Percentiles rank a stretch among this genome's conserved stretches.
Conservation (phyloP, 164 flowering plant genomes). For the Akebia trifoliata region DNA sequence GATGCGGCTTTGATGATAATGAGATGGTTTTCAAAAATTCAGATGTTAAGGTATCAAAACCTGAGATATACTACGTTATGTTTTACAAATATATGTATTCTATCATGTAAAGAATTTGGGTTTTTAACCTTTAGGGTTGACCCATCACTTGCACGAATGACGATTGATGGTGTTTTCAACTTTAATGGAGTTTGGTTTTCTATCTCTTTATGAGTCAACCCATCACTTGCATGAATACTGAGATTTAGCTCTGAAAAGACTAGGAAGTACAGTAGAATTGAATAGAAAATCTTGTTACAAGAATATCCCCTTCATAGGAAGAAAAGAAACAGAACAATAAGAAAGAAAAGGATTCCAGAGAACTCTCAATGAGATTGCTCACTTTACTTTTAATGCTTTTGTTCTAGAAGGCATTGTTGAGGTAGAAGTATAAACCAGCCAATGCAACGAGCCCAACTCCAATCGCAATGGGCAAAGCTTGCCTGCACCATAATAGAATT, state of each 20-base stretch:
- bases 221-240: not conserved
- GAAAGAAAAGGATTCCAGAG: not conserved
- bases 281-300: not conserved
- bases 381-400: not conserved
- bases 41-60: no score
- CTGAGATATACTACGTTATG: no score
- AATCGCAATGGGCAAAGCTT: constrained; percentile 67
- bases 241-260: not conserved
- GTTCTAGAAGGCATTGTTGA: constrained; percentile 48
- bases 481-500: constrained; percentile 34
- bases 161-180: not conserved
- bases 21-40: no score
- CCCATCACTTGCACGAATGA: no score
- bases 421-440: constrained; percentile 73
- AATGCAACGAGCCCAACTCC: constrained; percentile 62
- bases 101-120: no score
- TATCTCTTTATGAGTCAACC: not conserved
- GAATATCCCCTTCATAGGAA: not conserved
- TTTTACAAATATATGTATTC: no score
- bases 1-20: no score
- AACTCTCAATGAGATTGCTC: not conserved
- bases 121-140: no score
- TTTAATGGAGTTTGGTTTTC: not conserved
- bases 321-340: not conserved
- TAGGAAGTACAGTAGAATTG: not conserved